Evolutionary conservation across 2,329 filamentous ascomycete genomes (phyloP).

Genomic region (Penicillium hesseltinei): DNA sequence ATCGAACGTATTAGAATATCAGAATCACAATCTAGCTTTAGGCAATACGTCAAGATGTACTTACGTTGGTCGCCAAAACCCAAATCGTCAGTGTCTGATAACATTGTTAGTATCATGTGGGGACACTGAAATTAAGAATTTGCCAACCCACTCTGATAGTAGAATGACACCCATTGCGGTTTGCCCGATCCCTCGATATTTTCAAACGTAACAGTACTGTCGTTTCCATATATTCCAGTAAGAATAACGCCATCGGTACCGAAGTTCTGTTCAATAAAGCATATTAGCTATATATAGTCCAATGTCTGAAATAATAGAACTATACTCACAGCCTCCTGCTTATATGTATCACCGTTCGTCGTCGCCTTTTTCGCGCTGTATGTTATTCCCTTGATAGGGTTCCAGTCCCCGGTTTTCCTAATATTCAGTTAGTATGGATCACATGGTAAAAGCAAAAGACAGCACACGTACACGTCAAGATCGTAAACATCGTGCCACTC

Average conservation of each 20-base stretch:
- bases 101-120: background rate
- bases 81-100: slow-evolving; percentile 24
- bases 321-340: slow-evolving; percentile 50
- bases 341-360: slow-evolving; percentile 50
- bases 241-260: slow-evolving; percentile 48
- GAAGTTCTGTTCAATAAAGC: slow-evolving; percentile 38
- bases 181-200: slow-evolving; percentile 51
- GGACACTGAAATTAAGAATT: background rate
- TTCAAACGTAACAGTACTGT: slow-evolving; percentile 54
- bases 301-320: no score
- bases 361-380: slow-evolving; percentile 50
- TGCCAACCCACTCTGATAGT: slow-evolving; percentile 48
- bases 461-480: slow-evolving; percentile 44
- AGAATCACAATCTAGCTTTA: background rate
- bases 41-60: background rate
- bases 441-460: background rate
- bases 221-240: slow-evolving; percentile 56
- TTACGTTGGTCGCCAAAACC: slow-evolving; percentile 28
- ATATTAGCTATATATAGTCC: background rate
- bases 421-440: background rate
- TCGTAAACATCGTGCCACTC: slow-evolving; percentile 59
- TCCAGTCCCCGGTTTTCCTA: slow-evolving; percentile 49
- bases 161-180: slow-evolving; percentile 58
- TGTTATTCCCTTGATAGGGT: slow-evolving; percentile 47
- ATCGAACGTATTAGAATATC: background rate